These are phyloP conservation scores for Trichoderma afroharzianum DNA, from an alignment of 2,329 filamentous ascomycete species.

Conservation along the genomic window DNA sequence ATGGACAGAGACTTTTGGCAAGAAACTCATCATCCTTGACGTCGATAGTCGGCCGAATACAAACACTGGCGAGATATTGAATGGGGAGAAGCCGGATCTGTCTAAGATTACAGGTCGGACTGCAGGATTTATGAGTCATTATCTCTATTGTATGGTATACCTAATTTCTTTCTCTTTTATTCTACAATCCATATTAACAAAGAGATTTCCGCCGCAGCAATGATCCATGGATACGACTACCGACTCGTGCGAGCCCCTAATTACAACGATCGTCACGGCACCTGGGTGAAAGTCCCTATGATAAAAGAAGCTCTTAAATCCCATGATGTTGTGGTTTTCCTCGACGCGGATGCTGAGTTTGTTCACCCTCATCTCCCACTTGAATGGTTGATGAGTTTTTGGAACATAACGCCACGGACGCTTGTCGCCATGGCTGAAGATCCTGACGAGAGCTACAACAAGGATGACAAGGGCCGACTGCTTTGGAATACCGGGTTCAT, in stretches of 20 bases:
- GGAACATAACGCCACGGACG: constrained; percentile 37
- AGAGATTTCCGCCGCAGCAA: constrained; percentile 18
- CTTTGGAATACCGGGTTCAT: background rate
- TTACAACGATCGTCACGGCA: constrained; percentile 40
- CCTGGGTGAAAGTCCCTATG: constrained; percentile 44
- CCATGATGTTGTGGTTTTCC: constrained; percentile 41
- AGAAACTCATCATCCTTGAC: background rate
- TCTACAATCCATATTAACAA: background rate
- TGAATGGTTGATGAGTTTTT: constrained; percentile 47
- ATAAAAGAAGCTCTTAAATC: constrained; percentile 36
- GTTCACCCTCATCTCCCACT: constrained; percentile 41
- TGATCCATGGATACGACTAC: constrained; percentile 49
- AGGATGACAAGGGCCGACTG: constrained; percentile 27
- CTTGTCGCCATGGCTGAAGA: constrained; percentile 45
- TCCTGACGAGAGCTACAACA: constrained; percentile 37
- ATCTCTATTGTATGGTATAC: background rate
- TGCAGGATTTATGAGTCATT: background rate
- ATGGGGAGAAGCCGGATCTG: background rate
- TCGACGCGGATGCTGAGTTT: constrained; percentile 44
- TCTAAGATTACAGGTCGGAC: background rate
- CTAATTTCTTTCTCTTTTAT: background rate
- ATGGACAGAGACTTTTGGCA: background rate
- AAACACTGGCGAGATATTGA: background rate
- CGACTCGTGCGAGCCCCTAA: constrained; percentile 42
- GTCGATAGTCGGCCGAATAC: background rate